Percentiles rank a stretch among this genome's conserved stretches.
phyloP scores from a whole-genome alignment of 176 grass and related monocot species.

The Eragrostis curvula region DNA sequence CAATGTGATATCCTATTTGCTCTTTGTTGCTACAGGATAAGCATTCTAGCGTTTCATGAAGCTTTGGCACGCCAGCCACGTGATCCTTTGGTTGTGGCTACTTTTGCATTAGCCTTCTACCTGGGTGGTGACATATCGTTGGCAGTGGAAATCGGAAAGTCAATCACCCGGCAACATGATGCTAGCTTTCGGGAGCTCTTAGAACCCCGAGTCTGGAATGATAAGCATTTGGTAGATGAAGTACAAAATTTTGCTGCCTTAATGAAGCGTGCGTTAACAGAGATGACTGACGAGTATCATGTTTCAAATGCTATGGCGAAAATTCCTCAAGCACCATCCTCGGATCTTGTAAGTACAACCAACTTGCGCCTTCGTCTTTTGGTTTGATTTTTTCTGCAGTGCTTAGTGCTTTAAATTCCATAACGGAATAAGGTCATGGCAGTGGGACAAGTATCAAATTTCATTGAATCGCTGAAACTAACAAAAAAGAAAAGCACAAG shows the following conservation, averaged over 20 bases:
- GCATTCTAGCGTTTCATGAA: constrained; percentile 89
- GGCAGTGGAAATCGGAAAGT: constrained; percentile 71
- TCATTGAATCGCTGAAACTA: not conserved
- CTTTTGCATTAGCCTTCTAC: constrained; percentile 83
- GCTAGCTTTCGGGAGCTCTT: constrained; percentile 66
- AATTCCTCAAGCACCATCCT: constrained; percentile 86
- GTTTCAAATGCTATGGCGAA: constrained; percentile 78
- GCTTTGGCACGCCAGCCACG: constrained; percentile 62
- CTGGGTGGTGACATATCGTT: constrained; percentile 80
- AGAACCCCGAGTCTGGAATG: constrained; percentile 48
- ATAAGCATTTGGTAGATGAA: constrained; percentile 59
- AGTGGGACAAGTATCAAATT: not conserved
- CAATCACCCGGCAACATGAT: constrained; percentile 67
- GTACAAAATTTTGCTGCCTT: constrained; percentile 56
- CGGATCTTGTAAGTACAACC: constrained; percentile 76
- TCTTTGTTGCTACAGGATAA: constrained; percentile 61
- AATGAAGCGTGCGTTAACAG: constrained; percentile 55
- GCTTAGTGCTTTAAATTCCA: not conserved
- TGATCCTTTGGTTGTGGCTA: constrained; percentile 82
- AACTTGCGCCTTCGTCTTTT: not conserved
- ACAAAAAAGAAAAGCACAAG: not conserved
- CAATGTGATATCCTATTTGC: not conserved
- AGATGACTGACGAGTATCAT: constrained; percentile 73
- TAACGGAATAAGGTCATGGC: not conserved
- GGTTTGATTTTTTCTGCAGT: constrained; percentile 1